Base-by-base conservation (phyloP, 2,329 filamentous ascomycete species). In the Drechslera avenae region DNA sequence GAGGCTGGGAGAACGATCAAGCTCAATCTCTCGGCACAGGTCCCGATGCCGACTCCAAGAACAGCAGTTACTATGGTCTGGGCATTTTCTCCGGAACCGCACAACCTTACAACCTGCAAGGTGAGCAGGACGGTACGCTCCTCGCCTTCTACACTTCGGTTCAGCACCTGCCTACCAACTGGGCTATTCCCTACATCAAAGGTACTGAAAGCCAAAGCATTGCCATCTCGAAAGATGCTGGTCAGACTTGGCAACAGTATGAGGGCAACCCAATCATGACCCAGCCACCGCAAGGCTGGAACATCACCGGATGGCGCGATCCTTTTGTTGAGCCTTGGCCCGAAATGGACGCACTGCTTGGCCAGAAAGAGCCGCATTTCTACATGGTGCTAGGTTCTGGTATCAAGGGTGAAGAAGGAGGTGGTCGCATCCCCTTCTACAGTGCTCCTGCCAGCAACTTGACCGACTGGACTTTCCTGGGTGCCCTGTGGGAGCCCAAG, bases 51-150 rank as follows among this genome's bases (percentile, higher is more conserved):
- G 55, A 59, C 8, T 66, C 63, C 7, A 43, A 55, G 16, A 68
- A 72, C 47, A 71, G 71, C 33, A 67, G 69, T 6, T 82, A 83
- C 59, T 78, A 83, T 49, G 72, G 76, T 1, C 69, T 81, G 10
- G 80, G 81, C 1, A 78, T 82, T 26, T 83, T 83, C 62, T 80
- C 77, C 4, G 81, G 81, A 3, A 80, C 78, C 31, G 73, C 75
- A 3, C 75, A 78, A 53, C 77, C 81, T 1, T 76, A 79, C 6
- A 81, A 80, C 10, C 63, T 79, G 0, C 57, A 74, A 3, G 79
- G 79, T 26, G 73, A 79, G 49, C 60, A 72, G 32, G 73, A 80
- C 53, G 78, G 77, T 32, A 77, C 77, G 5, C 71, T 80, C 2
- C 68, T 78, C 10, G 60, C 73, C 12, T 76, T 80, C 50, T 81